Evolutionary conservation across 129 eudicot species (phyloP), one percentile per base, ranked within the genome.

Genomic region (Silybum marianum): DNA sequence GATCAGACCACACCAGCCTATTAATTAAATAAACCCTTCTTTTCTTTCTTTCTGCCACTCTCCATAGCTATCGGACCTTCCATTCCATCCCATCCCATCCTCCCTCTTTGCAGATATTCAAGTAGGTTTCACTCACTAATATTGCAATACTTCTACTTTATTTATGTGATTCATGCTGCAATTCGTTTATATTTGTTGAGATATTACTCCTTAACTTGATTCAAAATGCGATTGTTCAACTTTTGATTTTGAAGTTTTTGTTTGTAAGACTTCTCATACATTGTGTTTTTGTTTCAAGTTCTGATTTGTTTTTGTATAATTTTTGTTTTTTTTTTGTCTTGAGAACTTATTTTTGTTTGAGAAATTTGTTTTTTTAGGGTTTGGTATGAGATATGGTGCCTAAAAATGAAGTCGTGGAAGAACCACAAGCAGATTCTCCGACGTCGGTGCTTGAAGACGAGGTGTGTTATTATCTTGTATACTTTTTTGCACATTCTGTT

Each of bases 391-490:
- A 76, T 68, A 90, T 90, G 97, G 90, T 70, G 87, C 93, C 86
- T 0, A 88, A 78, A 72, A 79, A 69, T 34, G 94, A 77, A 76
- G 86, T 82, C 68, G 79, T 81, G 83, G 85, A 78, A 39, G 97
- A 88, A 63, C 81, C 87, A 4, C 63, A 81, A 2, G 94, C 85
- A 7, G 99, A 95, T 68, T 95, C 99, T 39, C 99, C 99, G 38
- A 92, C 95, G 22, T 95, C 99, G 26, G 99, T 95, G 58, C 99
- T 95, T 70, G 91, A 88, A 85, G 99, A 95, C 9, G 99, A 95
- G 93, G 99, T 92, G 36, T 78, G n/a, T 6, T 58, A 7, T 68
- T 36, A 67, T 2, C 23, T 36, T 54, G 36, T 80, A 26, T 80
- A 26, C n/a, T 75, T 46, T 74, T 28, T 79, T 66, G 7, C 24